These are phyloP conservation scores for Boletus reticulatus DNA, from an alignment of 768 basidiomycete species.

Conservation along the genomic window DNA sequence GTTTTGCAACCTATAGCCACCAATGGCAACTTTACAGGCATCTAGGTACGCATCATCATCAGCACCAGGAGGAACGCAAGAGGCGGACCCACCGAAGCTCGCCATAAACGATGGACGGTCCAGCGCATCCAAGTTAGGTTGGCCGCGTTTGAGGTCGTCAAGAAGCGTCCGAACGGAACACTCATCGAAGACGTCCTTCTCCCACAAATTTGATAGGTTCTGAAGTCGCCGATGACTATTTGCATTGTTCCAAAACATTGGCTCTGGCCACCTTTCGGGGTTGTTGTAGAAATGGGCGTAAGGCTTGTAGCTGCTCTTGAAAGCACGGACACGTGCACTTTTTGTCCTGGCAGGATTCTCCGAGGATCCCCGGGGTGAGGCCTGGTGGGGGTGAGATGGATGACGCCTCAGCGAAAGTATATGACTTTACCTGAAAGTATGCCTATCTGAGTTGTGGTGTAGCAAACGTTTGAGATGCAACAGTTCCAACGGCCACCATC, in stretches of 20 bases:
- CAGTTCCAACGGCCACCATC: slow-evolving; percentile 27
- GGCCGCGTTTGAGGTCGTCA: slow-evolving; percentile 14
- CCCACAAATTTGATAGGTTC: slow-evolving; percentile 21
- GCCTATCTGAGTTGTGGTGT: slow-evolving; percentile 26
- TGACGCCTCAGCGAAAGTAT: background rate
- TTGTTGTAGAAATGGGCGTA: slow-evolving; percentile 22
- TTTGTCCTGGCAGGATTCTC: slow-evolving; percentile 29
- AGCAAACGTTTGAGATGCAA: slow-evolving; percentile 25
- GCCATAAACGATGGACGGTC: slow-evolving; percentile 32
- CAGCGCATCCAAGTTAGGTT: slow-evolving; percentile 19
- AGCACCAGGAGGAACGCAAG: background rate
- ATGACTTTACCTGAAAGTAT: slow-evolving; percentile 17
- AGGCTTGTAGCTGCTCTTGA: slow-evolving; percentile 31
- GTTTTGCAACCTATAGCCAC: background rate
- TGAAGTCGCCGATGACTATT: slow-evolving; percentile 20
- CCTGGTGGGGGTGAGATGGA: slow-evolving; percentile 13
- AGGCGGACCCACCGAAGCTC: slow-evolving; percentile 21
- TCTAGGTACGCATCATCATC: slow-evolving; percentile 9
- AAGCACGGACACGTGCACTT: slow-evolving; percentile 30
- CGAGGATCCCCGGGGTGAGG: slow-evolving; percentile 28
- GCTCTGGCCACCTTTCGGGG: slow-evolving; percentile 24
- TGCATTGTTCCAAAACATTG: slow-evolving; percentile 31
- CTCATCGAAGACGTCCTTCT: slow-evolving; percentile 29
- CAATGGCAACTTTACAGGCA: slow-evolving; percentile 11
- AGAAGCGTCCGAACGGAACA: slow-evolving; percentile 17